Base-by-base conservation (phyloP, 768 basidiomycete genomes). In the Leccinum disarticulatum region DNA sequence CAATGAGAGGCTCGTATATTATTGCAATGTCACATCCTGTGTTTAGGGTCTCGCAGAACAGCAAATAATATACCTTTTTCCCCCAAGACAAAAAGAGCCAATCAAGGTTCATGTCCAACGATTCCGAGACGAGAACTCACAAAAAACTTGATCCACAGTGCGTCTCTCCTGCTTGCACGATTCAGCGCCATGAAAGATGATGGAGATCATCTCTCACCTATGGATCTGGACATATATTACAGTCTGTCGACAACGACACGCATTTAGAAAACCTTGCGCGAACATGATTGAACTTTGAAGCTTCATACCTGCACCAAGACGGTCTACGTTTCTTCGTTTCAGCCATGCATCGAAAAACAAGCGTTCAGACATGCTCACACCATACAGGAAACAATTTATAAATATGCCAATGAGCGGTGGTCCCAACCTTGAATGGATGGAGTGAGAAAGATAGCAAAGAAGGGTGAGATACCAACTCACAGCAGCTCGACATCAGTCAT, bases 1-100 rank as follows among this genome's bases (percentile, higher is more conserved):
- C 66, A 36, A 84, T 77, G 31, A 84, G 73, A 6, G 81, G 76
- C 11, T 77, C 68, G 57, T 83, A 85, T 17, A 83, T 61, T 61
- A 81, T 80, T 2, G 74, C 62, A 19, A 78, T 68, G 35, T 80
- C 77, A 61, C 81, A 83, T 5, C 70, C 64, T 3, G 78, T 75
- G 61, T 82, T 83, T 30, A 79, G 61, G 0, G 81, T 82, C 67
- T 85, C 83, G 46, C 77, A 79, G 6, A 80, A n/a, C 52, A 83
- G 74, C 3, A 84, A 69, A 28, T 77, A 57, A 43, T 63, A 54
- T 43, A 82, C 77, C 80, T 83, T 57, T 22, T 22, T 11, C 10
- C 8, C 43, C 43, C 19, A 19, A 19, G 19, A 22, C 43, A 22
- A 35, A 22, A 35, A 25, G n/a, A 49, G n/a, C 10, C 51, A 22